Conservation (phyloP, 345 rosid genomes). For the Linum trigynum region DNA sequence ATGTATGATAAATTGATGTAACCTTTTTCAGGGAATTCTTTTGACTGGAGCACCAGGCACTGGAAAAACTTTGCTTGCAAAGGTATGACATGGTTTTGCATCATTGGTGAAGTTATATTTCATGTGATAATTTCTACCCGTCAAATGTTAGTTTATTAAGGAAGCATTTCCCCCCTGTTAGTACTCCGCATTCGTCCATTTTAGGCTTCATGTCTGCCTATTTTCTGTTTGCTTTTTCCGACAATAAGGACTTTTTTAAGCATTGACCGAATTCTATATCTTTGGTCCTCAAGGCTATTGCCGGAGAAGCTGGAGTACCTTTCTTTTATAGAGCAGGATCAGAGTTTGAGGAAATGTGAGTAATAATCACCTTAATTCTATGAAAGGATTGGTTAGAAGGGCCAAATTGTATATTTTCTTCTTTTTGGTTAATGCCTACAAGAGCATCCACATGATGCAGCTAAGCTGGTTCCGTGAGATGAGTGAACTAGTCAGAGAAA, state of each 20-base stretch:
- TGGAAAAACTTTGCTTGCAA: slow-evolving; percentile 94
- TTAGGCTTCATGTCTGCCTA: not conserved
- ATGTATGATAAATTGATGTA: slow-evolving; percentile 5
- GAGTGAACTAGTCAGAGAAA: not conserved
- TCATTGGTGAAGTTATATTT: too few species aligned
- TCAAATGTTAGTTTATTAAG: too few species aligned
- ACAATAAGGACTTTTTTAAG: not conserved
- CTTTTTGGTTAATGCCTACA: too few species aligned
- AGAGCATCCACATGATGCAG: not conserved
- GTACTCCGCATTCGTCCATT: not conserved
- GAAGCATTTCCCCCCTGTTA: not conserved
- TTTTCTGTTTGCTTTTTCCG: not conserved
- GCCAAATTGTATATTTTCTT: not conserved
- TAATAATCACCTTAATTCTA: slow-evolving; percentile 5
- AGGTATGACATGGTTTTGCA: slow-evolving; percentile 32
- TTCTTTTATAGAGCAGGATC: slow-evolving; percentile 98
- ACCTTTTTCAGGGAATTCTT: slow-evolving; percentile 74
- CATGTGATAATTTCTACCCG: too few species aligned
- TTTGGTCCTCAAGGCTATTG: slow-evolving; percentile 67
- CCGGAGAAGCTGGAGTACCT: slow-evolving; percentile 99
- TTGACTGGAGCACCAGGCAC: slow-evolving; percentile 99
- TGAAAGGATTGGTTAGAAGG: not conserved
- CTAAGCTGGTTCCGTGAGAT: not conserved
- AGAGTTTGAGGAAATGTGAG: slow-evolving; percentile 99
- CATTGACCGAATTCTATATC: slow-evolving; percentile 4